Conservation (phyloP, 2,329 filamentous ascomycete species). For the Aspergillus versicolor region DNA sequence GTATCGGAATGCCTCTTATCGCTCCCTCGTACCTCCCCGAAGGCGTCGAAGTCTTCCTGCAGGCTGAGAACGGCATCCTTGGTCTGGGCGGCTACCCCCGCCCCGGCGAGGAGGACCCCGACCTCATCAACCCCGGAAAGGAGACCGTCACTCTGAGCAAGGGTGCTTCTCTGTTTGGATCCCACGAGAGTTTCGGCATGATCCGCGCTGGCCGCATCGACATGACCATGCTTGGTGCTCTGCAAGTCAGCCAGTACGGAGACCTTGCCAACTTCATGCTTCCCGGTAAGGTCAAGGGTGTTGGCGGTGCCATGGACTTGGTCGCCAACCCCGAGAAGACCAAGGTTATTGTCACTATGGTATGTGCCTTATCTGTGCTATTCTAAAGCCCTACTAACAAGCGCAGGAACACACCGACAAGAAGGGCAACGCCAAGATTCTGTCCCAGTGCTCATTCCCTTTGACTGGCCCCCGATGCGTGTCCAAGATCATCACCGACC, state of each 20-base stretch:
- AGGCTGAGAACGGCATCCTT: slow-evolving; percentile 82
- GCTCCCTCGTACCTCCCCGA: slow-evolving; percentile 72
- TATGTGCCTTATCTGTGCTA: not conserved
- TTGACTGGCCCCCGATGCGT: slow-evolving; percentile 66
- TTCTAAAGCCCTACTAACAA: not conserved
- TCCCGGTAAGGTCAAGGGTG: slow-evolving; percentile 80
- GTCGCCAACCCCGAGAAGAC: slow-evolving; percentile 70
- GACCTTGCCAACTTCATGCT: slow-evolving; percentile 91
- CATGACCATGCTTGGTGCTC: slow-evolving; percentile 77
- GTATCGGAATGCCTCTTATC: slow-evolving; percentile 81
- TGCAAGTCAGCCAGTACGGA: slow-evolving; percentile 75
- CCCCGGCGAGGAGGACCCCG: slow-evolving; percentile 68
- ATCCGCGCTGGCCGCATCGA: slow-evolving; percentile 82
- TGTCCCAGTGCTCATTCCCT: slow-evolving; percentile 61
- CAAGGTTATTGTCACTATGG: slow-evolving; percentile 69
- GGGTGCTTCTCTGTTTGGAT: slow-evolving; percentile 75
- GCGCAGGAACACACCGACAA: slow-evolving; percentile 63
- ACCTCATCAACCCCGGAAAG: slow-evolving; percentile 84
- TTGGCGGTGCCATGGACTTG: slow-evolving; percentile 78
- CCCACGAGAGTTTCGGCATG: slow-evolving; percentile 81
- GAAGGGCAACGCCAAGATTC: slow-evolving; percentile 67
- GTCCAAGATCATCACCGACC: slow-evolving; percentile 70
- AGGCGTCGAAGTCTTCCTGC: slow-evolving; percentile 73
- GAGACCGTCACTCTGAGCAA: slow-evolving; percentile 78
- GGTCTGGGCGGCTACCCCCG: slow-evolving; percentile 78